phyloP scores from a whole-genome alignment of 768 basidiomycete species.

The Lactarius tabidus region DNA sequence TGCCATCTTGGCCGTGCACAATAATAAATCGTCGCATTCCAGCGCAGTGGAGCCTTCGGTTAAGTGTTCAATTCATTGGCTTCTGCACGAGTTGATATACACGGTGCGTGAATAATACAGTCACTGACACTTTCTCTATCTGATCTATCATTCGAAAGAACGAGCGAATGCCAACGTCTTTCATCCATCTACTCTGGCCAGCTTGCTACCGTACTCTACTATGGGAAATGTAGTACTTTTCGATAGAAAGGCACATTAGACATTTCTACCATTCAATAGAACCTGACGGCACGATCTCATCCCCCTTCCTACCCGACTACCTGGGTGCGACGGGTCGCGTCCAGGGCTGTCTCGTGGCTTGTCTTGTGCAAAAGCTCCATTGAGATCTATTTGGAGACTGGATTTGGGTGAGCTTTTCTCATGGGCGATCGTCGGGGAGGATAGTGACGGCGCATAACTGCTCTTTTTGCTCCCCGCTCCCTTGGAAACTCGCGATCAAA shows the following conservation, averaged over 20 bases:
- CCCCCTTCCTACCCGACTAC: not conserved
- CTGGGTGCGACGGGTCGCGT: constrained; percentile 5
- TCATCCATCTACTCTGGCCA: not conserved
- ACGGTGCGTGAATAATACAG: not conserved
- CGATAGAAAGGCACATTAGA: not conserved
- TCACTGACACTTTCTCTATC: not conserved
- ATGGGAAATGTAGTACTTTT: not conserved
- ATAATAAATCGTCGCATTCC: not conserved
- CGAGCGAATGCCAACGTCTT: not conserved
- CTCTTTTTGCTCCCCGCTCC: constrained; percentile 12
- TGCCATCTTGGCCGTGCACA: not conserved
- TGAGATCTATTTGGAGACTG: constrained; percentile 4
- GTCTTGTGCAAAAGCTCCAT: not conserved
- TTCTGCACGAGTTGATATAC: not conserved
- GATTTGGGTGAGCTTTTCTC: not conserved
- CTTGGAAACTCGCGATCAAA: constrained; percentile 13
- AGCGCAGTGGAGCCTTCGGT: not conserved
- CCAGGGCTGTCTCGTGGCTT: too few species aligned
- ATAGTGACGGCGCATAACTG: not conserved
- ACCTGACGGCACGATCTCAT: constrained; percentile 2
- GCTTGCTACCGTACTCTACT: not conserved
- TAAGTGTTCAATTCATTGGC: not conserved
- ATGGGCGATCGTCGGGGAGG: constrained; percentile 7
- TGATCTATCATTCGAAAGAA: not conserved
- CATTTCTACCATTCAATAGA: not conserved